These are phyloP conservation scores for Staphylotrichum longicolle DNA, from an alignment of 495 filamentous ascomycete species.

Conservation along the genomic window DNA sequence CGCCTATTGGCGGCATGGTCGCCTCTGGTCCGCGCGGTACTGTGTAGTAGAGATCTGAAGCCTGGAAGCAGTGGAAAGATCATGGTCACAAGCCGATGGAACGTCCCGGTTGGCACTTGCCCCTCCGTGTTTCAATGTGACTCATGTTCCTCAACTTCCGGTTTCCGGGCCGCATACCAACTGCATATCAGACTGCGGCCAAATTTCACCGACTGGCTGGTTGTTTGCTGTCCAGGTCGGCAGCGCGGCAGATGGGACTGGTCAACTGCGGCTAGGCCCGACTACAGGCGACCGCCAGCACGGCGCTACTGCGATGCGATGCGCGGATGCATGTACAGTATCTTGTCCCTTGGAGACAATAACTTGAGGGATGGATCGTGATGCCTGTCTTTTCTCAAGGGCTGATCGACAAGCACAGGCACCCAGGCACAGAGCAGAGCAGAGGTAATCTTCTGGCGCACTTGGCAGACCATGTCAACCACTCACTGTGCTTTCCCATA, in stretches of 20 bases:
- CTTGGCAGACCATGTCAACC: not conserved
- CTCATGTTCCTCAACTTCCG: not conserved
- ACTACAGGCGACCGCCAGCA: not conserved
- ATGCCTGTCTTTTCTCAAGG: too few relatives aligned
- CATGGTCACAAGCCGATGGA: not conserved
- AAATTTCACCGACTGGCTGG: not conserved
- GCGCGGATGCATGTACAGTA: not conserved
- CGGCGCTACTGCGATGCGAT: not conserved
- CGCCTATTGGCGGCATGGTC: not conserved
- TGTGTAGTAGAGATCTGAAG: not conserved
- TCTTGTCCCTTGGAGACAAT: too few relatives aligned
- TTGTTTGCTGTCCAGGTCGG: too few relatives aligned
- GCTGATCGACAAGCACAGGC: too few relatives aligned
- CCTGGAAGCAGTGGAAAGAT: too few relatives aligned
- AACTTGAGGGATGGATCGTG: too few relatives aligned
- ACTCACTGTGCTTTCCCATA: not conserved
- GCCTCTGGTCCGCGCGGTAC: too few relatives aligned
- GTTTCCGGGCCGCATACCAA: constrained; percentile 1
- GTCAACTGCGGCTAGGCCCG: constrained; percentile 2
- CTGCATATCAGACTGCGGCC: not conserved
- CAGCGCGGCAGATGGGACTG: too few relatives aligned
- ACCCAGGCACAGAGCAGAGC: too few relatives aligned
- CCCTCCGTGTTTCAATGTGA: constrained; percentile 13
- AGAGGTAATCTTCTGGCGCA: too few relatives aligned
- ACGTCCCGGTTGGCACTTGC: not conserved